phyloP scores from a whole-genome alignment of 1,284 basidiomycete species.

The Acaromyces ingoldii region DNA sequence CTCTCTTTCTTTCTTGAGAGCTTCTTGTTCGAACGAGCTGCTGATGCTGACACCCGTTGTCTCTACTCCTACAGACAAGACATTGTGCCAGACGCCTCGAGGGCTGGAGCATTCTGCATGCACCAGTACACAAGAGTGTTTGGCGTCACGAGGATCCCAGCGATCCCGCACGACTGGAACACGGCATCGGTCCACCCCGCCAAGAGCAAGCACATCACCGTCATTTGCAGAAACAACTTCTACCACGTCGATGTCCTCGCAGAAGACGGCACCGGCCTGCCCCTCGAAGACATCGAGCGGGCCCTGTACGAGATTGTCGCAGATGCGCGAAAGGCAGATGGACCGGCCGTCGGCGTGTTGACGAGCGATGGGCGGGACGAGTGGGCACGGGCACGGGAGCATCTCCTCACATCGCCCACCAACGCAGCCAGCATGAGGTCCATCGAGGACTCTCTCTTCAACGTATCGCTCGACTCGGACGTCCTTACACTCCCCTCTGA shows the following conservation, averaged over 20 bases:
- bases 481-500: conserved; percentile 50
- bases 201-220: conserved; percentile 63
- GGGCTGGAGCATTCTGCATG: conserved; percentile 60
- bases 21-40: too few relatives aligned
- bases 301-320: conserved; percentile 64
- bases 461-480: conserved; percentile 60
- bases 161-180: conserved; percentile 54
- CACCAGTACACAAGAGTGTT: conserved; percentile 57
- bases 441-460: conserved; percentile 72
- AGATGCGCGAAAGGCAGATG: conserved; percentile 63
- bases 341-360: conserved; percentile 64
- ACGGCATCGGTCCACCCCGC: conserved; percentile 52
- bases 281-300: conserved; percentile 63
- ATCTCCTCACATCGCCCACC: conserved; percentile 63
- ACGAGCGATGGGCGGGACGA: conserved; percentile 74
- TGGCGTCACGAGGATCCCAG: conserved; percentile 50
- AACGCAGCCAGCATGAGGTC: conserved; percentile 63
- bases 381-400: conserved; percentile 76
- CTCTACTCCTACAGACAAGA: conserved; percentile 53
- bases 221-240: conserved; percentile 74
- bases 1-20: conserved; percentile 5
- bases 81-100: conserved; percentile 57
- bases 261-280: conserved; percentile 52
- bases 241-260: conserved; percentile 67
- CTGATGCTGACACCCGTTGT: too few relatives aligned